These are phyloP conservation scores for Chlamydomonas schloesseri DNA, from an alignment of 139 green algal genomes.

Conservation along the genomic window DNA sequence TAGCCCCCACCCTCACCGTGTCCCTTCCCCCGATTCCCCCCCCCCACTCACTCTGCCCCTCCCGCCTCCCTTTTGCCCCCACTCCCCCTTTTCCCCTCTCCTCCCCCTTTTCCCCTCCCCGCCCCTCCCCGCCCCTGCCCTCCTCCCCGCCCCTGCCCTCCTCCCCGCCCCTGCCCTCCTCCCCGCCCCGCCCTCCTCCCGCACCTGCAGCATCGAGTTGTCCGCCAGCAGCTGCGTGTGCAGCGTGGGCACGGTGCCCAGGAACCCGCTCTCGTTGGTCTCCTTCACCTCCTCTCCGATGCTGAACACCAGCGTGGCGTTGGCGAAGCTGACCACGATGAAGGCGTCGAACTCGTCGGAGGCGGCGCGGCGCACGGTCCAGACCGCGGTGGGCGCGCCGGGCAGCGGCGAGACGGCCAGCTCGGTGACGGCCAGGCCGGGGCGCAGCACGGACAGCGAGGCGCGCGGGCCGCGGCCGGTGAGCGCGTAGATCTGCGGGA, in stretches of 20 bases:
- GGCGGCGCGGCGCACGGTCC: conserved; percentile 79
- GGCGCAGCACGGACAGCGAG: conserved; percentile 90
- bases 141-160: no score
- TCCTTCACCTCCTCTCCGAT: conserved; percentile 99
- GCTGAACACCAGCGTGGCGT: conserved; percentile 91
- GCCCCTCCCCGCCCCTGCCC: no score
- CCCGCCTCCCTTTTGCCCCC: no score
- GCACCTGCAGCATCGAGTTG: conserved; percentile 93
- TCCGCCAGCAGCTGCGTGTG: conserved; percentile 90
- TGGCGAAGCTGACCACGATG: conserved; percentile 98
- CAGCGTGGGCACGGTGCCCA: conserved; percentile 86
- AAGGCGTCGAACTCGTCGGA: conserved; percentile 92
- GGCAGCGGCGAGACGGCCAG: conserved; percentile 93
- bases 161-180: background rate
- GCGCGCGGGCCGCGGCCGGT: conserved; percentile 87
- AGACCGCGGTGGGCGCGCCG: conserved; percentile 91
- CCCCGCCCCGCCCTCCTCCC: no score
- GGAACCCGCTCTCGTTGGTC: conserved; percentile 95
- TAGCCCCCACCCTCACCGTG: no score
- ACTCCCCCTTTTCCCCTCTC: no score
- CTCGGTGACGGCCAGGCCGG: conserved; percentile 92
- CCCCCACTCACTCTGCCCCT: no score
- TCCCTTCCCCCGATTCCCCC: no score
- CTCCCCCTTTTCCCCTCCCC: no score
- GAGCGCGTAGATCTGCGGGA: conserved; percentile 93